Conservation (phyloP, 371 early-diverging fungal species). For the Mucor indicus region DNA sequence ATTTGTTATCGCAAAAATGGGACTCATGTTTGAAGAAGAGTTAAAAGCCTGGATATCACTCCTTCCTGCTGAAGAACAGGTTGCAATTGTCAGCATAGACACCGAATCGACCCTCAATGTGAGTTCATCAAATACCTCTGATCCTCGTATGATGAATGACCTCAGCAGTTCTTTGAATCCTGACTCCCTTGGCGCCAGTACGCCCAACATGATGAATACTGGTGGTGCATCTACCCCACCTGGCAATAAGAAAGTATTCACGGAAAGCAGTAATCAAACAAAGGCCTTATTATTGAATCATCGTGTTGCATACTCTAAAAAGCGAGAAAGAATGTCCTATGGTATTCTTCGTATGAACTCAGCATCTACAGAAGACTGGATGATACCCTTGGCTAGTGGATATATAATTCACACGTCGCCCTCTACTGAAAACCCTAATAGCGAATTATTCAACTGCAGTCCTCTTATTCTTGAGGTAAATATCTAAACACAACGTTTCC, state of each 20-base stretch:
- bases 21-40: slow-evolving; percentile 43
- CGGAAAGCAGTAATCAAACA: slow-evolving; percentile 30
- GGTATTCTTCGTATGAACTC: slow-evolving; percentile 23
- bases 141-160: neutral
- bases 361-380: slow-evolving; percentile 39
- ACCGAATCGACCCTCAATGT: slow-evolving; percentile 45
- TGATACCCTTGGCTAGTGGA: slow-evolving; percentile 59
- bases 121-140: neutral
- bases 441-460: slow-evolving; percentile 41
- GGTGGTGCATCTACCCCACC: neutral
- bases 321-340: slow-evolving; percentile 29
- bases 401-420: slow-evolving; percentile 49
- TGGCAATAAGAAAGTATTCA: slow-evolving; percentile 1
- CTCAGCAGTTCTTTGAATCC: neutral
- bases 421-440: slow-evolving; percentile 35
- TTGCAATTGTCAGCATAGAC: slow-evolving; percentile 50
- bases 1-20: slow-evolving; percentile 46
- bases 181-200: neutral
- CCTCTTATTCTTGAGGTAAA: slow-evolving; percentile 50
- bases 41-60: slow-evolving; percentile 42
- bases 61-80: slow-evolving; percentile 27
- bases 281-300: slow-evolving; percentile 54
- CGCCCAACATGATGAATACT: slow-evolving; percentile 11
- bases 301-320: slow-evolving; percentile 51
- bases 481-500: too few species aligned